Conservation (phyloP, 805 yeast species). For the Candida parachauliodes region DNA sequence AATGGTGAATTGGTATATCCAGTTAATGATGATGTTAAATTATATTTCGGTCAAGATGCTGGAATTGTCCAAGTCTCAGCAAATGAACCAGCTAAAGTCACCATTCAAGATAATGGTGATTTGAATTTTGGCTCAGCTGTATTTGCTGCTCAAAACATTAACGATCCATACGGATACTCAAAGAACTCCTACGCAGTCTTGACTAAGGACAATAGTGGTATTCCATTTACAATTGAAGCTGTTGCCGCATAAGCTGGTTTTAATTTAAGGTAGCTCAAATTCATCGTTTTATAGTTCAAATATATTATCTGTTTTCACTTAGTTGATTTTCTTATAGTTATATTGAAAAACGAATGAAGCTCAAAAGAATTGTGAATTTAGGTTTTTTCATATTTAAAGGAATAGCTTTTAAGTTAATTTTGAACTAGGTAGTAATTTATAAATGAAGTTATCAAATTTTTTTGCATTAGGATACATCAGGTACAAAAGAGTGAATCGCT, state of each 20-base stretch:
- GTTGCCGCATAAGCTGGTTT: background rate
- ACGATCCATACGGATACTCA: conserved; percentile 28
- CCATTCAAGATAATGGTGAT: conserved; percentile 6
- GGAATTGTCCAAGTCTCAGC: conserved; percentile 13
- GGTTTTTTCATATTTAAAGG: too few relatives aligned
- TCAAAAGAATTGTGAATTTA: too few relatives aligned
- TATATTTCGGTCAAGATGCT: background rate
- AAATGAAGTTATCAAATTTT: too few relatives aligned
- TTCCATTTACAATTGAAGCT: conserved; percentile 6
- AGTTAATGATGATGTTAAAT: conserved; percentile 2
- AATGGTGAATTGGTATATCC: conserved; percentile 7
- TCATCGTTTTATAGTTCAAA: too few relatives aligned
- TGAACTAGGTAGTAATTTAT: too few relatives aligned
- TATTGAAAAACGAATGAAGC: too few relatives aligned
- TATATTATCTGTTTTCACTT: too few relatives aligned
- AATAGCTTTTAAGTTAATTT: too few relatives aligned
- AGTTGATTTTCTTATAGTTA: too few relatives aligned
- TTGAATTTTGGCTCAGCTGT: conserved; percentile 17
- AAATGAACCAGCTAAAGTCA: conserved; percentile 7
- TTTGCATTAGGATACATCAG: too few relatives aligned
- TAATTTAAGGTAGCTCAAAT: too few relatives aligned
- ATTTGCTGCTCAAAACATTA: conserved; percentile 24
- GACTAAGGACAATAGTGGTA: conserved; percentile 7
- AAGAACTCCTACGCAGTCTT: conserved; percentile 14
- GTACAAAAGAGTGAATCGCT: too few relatives aligned